Base-by-base conservation (phyloP, 2,329 filamentous ascomycete genomes). In the Thelonectria blattea region DNA sequence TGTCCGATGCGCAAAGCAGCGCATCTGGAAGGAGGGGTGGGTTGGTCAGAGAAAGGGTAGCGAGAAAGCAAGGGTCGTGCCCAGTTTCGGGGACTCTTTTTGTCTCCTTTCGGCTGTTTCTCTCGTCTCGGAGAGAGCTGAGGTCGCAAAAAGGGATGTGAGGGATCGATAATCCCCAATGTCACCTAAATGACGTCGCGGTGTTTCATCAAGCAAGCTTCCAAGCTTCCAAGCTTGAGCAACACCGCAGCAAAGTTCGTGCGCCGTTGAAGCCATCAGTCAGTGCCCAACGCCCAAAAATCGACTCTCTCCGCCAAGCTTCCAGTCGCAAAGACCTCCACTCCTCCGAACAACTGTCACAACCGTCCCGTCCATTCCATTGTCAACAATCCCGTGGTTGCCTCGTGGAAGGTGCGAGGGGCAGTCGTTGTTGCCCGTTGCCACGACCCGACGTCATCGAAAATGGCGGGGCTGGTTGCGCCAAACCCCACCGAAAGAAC, bases 381-480 rank as follows among this genome's bases (percentile, higher is more conserved):
- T 15, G 34, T 37, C 15, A 37, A 30, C 27, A 30, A 30, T 30
- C 27, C 27, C 27, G 27, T 24, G 22, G 22, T 30, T 30, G 27
- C 27, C 27, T 30, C 27, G 27, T 30, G 27, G 27, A 30, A 30
- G 27, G 27, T 9, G 27, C 27, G 27, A 30, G 27, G 27, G 27
- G 27, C 27, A 30, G 5, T 7, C 27, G 27, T 9, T 30, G 27
- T 30, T 30, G 27, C 41, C n/a, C 41, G 42, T 30, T 46, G 41
- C 27, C 27, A 30, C 52, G 47, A 60, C 52, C 52, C 52, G 47
- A 60, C 52, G 57, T 60, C 57, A 55, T 60, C 22, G 20, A 15
- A 60, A 60, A 60, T 48, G 57, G 57, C 57, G 52, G 57, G 57
- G 57, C 52, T 55, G 52, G 57, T 45, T 45, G 17, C 41, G 12